Evolutionary conservation across 2,329 filamentous ascomycete genomes (phyloP).

Genomic region (Botryotinia calthae): DNA sequence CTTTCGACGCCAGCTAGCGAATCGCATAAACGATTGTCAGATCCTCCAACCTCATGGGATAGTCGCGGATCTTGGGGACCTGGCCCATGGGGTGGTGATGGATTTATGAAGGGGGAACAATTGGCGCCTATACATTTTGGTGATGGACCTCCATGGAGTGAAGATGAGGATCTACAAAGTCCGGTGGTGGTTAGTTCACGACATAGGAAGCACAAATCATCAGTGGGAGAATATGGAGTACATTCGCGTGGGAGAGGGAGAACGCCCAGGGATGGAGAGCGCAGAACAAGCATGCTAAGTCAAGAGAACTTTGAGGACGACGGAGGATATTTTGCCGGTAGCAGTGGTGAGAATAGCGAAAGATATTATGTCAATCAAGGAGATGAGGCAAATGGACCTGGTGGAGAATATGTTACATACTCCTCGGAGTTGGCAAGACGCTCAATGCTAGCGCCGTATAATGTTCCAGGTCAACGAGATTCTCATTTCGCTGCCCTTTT

Average conservation of each 20-base stretch:
- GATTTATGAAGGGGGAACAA: constrained; percentile 63
- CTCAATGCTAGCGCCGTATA: constrained; percentile 48
- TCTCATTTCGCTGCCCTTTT: constrained; percentile 53
- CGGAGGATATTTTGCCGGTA: constrained; percentile 64
- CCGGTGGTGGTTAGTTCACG: constrained; percentile 79
- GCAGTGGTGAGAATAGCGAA: constrained; percentile 68
- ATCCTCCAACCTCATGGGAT: constrained; percentile 76
- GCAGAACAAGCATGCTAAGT: constrained; percentile 45
- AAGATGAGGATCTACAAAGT: constrained; percentile 92
- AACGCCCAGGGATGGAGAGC: constrained; percentile 44
- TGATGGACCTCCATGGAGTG: constrained; percentile 89
- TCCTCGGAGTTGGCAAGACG: constrained; percentile 62
- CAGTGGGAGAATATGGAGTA: constrained; percentile 48
- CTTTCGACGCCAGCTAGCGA: constrained; percentile 85
- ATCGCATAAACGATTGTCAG: constrained; percentile 71
- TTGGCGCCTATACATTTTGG: constrained; percentile 80
- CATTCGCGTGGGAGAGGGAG: constrained; percentile 46
- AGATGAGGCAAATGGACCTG: constrained; percentile 69
- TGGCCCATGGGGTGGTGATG: constrained; percentile 40
- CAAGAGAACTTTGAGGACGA: constrained; percentile 55
- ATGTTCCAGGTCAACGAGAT: constrained; percentile 48
- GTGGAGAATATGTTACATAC: constrained; percentile 79
- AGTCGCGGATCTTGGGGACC: constrained; percentile 58
- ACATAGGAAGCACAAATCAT: constrained; percentile 82
- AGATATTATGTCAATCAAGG: constrained; percentile 71